phyloP scores from a whole-genome alignment of 202 grass and related monocot species.

The Setaria viridis region DNA sequence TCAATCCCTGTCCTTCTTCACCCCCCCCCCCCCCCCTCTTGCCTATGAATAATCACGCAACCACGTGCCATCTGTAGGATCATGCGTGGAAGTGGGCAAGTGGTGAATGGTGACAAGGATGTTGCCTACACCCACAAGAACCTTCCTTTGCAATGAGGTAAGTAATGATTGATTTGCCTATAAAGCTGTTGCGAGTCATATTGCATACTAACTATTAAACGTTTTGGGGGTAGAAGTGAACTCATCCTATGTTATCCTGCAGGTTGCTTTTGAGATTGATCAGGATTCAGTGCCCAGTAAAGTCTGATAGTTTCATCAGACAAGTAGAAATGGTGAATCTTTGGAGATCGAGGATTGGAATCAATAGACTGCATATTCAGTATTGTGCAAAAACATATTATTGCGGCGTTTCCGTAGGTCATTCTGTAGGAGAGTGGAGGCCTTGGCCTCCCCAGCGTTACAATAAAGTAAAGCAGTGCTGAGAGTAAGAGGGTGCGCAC shows the following conservation, averaged over 20 bases:
- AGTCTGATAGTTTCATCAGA: conserved; percentile 29
- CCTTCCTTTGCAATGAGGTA: conserved; percentile 69
- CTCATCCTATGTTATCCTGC: conserved; percentile 22
- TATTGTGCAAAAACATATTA: conserved; percentile 40
- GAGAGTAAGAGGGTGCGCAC: conserved; percentile 6
- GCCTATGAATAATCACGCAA: not conserved
- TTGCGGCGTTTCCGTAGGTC: conserved; percentile 17
- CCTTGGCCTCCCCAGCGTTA: not conserved
- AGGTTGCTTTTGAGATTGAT: conserved; percentile 44
- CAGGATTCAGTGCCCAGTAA: conserved; percentile 23
- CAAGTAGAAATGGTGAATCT: conserved; percentile 5
- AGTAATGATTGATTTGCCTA: conserved; percentile 2
- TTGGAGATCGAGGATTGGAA: conserved; percentile 28
- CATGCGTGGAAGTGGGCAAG: conserved; percentile 80
- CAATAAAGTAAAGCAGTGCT: conserved; percentile 39
- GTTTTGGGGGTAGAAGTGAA: not conserved
- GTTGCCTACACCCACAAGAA: conserved; percentile 75
- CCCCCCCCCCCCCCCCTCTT: no score
- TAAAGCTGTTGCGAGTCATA: not conserved
- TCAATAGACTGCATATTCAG: not conserved
- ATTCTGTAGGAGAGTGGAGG: conserved; percentile 40
- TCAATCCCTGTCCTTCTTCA: not conserved
- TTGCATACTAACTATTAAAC: conserved; percentile 6
- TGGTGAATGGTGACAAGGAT: conserved; percentile 85
- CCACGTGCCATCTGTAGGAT: conserved; percentile 59